These are phyloP conservation scores for Gillenia trifoliata DNA, from an alignment of 306 rosid genomes.

Conservation along the genomic window DNA sequence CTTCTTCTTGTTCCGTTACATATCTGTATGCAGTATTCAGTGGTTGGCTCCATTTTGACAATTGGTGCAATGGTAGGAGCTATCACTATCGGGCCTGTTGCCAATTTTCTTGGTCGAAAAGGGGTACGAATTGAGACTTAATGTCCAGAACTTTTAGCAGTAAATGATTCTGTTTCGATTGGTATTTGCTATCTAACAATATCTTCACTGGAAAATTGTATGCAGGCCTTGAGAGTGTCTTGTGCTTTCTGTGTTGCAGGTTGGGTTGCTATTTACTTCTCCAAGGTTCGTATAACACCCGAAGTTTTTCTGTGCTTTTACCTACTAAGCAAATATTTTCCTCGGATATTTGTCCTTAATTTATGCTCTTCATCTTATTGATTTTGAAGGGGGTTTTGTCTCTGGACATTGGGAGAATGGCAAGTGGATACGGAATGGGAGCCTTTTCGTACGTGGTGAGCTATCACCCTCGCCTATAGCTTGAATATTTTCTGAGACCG, in stretches of 20 bases:
- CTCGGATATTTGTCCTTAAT: conserved; percentile 2
- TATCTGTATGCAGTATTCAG: conserved; percentile 54
- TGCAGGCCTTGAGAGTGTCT: conserved; percentile 88
- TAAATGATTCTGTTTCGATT: background rate
- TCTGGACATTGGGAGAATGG: conserved; percentile 80
- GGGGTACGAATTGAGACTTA: conserved; percentile 44
- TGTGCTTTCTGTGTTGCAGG: conserved; percentile 63
- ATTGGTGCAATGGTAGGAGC: conserved; percentile 97
- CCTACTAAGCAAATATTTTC: background rate
- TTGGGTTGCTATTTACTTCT: conserved; percentile 74
- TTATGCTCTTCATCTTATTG: conserved; percentile 15
- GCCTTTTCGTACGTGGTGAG: conserved; percentile 80
- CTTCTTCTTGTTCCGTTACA: background rate
- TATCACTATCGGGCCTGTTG: conserved; percentile 73
- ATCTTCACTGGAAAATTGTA: conserved; percentile 1
- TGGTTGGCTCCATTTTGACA: conserved; percentile 30
- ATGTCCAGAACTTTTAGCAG: background rate
- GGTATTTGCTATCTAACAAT: background rate
- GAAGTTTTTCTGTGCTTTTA: background rate
- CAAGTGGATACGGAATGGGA: conserved; percentile 97
- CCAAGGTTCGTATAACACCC: conserved; percentile 48
- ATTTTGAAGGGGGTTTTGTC: conserved; percentile 44
- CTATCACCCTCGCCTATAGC: background rate
- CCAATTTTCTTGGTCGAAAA: conserved; percentile 76
- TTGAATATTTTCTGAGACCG: background rate